Conservation (phyloP, 2,329 filamentous ascomycete genomes). For the Neonectria coccinea region DNA sequence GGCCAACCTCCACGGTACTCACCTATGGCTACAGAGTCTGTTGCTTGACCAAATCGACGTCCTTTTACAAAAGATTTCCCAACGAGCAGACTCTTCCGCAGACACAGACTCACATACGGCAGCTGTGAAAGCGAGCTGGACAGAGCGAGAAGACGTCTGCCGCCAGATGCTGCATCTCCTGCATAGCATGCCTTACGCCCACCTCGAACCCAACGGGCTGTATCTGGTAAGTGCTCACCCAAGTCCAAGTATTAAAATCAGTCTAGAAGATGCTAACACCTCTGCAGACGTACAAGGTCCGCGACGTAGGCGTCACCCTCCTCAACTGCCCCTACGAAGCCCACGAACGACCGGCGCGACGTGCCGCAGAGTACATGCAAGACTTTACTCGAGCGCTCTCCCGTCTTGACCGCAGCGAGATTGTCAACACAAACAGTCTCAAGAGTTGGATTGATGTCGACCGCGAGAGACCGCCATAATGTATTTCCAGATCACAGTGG, state of each 20-base stretch:
- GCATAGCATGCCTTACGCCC: constrained; percentile 47
- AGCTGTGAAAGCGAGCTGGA: constrained; percentile 43
- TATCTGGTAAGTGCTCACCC: constrained; percentile 44
- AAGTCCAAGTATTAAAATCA: not conserved
- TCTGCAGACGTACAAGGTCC: constrained; percentile 48
- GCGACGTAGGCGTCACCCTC: constrained; percentile 50
- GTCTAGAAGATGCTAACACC: not conserved
- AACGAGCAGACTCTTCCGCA: not conserved
- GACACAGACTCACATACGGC: not conserved
- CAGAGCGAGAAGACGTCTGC: constrained; percentile 51
- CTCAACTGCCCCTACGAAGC: constrained; percentile 50
- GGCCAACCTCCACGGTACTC: constrained; percentile 52
- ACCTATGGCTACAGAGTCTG: constrained; percentile 53
- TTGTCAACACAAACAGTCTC: constrained; percentile 47
- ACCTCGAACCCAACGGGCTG: constrained; percentile 51
- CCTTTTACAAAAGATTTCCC: constrained; percentile 33
- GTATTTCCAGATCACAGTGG: not conserved
- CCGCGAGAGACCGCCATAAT: constrained; percentile 7
- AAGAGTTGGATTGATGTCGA: constrained; percentile 47
- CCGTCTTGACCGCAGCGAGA: constrained; percentile 48
- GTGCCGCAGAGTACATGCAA: constrained; percentile 46
- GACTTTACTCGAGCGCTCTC: constrained; percentile 47
- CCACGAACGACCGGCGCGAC: constrained; percentile 39
- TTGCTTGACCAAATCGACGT: constrained; percentile 51
- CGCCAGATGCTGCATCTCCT: constrained; percentile 52